Evolutionary conservation across 352 stramenopile genomes (phyloP).

Genomic region (Pythium phragmiticola): DNA sequence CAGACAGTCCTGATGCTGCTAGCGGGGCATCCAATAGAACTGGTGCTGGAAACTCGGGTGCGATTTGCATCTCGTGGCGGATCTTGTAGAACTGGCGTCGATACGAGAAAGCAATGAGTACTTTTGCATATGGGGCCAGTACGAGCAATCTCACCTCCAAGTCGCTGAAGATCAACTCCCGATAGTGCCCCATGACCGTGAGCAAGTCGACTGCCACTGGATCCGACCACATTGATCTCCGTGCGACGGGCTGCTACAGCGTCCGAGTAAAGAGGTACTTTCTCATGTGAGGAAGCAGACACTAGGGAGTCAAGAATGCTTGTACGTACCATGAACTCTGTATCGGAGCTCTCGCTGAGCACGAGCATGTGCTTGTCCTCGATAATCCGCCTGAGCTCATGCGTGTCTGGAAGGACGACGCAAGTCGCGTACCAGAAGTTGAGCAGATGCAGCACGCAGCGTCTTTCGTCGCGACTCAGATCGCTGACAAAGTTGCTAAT

Average conservation of each 20-base stretch:
- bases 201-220: slow-evolving; percentile 47
- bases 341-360: slow-evolving; percentile 58
- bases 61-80: slow-evolving; percentile 17
- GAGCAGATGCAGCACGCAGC: slow-evolving; percentile 56
- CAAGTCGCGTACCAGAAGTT: slow-evolving; percentile 53
- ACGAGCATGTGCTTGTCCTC: slow-evolving; percentile 55
- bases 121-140: no score
- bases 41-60: background rate
- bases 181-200: slow-evolving; percentile 58
- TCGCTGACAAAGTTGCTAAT: slow-evolving; percentile 47
- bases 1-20: no score
- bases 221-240: slow-evolving; percentile 43
- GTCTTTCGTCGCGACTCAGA: slow-evolving; percentile 44
- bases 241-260: slow-evolving; percentile 30
- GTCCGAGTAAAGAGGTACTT: background rate
- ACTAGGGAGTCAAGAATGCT: background rate
- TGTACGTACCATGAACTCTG: slow-evolving; percentile 55
- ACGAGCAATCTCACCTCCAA: slow-evolving; percentile 42
- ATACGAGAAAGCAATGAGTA: background rate
- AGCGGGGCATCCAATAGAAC: no score
- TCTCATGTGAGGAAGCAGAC: background rate
- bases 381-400: slow-evolving; percentile 44
- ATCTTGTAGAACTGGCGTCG: slow-evolving; percentile 17
- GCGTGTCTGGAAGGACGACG: slow-evolving; percentile 29
- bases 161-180: slow-evolving; percentile 68